These are phyloP conservation scores for Colletotrichum neosansevieriae DNA, from an alignment of 2,329 filamentous ascomycete species.

Conservation along the genomic window DNA sequence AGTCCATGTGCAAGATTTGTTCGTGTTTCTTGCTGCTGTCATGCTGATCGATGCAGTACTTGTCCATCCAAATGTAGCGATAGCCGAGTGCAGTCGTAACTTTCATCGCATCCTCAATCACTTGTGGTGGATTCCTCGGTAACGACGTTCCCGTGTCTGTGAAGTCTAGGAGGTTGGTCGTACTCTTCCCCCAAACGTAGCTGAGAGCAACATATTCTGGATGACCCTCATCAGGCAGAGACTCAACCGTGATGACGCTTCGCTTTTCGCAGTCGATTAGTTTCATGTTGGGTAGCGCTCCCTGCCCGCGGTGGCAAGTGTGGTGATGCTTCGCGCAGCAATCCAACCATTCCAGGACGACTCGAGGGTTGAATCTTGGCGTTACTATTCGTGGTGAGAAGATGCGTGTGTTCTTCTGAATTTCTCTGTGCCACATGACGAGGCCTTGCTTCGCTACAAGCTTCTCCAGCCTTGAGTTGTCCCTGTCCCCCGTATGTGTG, in stretches of 20 bases:
- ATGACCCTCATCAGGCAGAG: not conserved
- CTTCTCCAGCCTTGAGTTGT: conserved; percentile 14
- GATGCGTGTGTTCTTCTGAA: conserved; percentile 4
- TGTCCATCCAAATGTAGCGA: conserved; percentile 46
- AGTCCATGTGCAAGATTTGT: conserved; percentile 46
- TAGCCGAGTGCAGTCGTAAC: conserved; percentile 42
- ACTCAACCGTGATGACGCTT: conserved; percentile 15
- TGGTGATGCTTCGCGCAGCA: conserved; percentile 15
- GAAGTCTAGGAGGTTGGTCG: conserved; percentile 4
- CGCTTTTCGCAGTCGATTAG: conserved; percentile 17
- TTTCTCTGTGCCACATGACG: conserved; percentile 24
- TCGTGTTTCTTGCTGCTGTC: conserved; percentile 41
- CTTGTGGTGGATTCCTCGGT: not conserved
- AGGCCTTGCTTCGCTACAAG: conserved; percentile 10
- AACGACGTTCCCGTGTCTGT: not conserved
- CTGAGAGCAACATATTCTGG: conserved; percentile 23
- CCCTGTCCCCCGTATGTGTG: conserved; percentile 21
- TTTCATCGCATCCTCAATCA: conserved; percentile 40
- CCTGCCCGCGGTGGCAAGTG: conserved; percentile 11
- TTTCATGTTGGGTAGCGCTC: conserved; percentile 12
- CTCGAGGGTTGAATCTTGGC: conserved; percentile 6
- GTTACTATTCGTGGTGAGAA: conserved; percentile 20
- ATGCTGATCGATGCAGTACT: conserved; percentile 46
- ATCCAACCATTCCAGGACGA: conserved; percentile 18
- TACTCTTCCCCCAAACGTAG: conserved; percentile 24